Base-by-base conservation (phyloP, 2,329 filamentous ascomycete species). In the Calonectria ilicicola region DNA sequence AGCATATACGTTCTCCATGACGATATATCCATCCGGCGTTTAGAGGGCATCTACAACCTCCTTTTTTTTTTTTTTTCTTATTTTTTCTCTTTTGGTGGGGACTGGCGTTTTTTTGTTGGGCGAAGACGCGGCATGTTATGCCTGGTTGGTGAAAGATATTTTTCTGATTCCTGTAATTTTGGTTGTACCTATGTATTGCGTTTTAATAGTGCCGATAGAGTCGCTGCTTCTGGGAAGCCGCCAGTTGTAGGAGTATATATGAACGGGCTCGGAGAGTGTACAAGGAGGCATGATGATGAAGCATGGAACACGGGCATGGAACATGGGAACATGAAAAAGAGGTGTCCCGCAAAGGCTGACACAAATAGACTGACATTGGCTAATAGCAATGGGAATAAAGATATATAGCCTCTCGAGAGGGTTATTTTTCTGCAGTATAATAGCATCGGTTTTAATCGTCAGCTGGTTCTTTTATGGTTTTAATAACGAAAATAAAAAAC, bases 361-460 rank as follows among this genome's bases (percentile, higher is more conserved):
- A 65, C 35, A 60, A 60, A 78, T 79, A 79, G 74, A 79, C 72
- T 74, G 58, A 64, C 67, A 72, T 70, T 71, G 62, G 64, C 64
- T 67, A 70, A 64, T 76, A 66, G 51, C 26, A 68, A 56, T 56
- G 65, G 49, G 67, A 72, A 70, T 70, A 56, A 73, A 58, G 51
- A 63, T 47, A 63, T 47, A 66, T 44, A 49, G 58, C 42, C 49
- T 72, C 65, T 73, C 46, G 69, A 49, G 42, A 58, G 44, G 63
- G 44, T 65, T 71, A 27, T 65, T 71, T 74, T 67, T 65, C 62
- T 70, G 53, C 53, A 67, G 26, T 46, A 67, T 38, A 60, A 47
- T 67, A 72, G 46, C 26, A 49, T 42, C 47, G 47, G 53, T 40
- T 60, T 65, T 40, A 49, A 64, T 62, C 14, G 32, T 23, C 14